Evolutionary conservation across 129 eudicot species (phyloP).

Genomic region (Ambrosia trifida): DNA sequence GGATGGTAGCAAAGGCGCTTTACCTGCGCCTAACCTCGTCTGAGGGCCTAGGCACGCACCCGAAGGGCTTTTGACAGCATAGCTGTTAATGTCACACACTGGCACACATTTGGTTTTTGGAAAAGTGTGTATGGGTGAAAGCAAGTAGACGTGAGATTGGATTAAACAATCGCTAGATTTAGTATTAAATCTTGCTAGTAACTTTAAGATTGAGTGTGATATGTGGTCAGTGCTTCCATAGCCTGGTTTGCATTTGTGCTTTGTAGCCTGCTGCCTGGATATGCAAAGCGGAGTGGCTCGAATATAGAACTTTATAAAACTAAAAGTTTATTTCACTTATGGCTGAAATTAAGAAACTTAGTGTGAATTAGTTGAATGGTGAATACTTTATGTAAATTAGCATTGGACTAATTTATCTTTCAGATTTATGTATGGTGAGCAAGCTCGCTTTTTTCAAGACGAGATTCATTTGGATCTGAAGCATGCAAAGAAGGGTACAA

Average conservation of each 20-base stretch:
- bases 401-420: slow-evolving; percentile 9
- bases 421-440: slow-evolving; percentile 90
- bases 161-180: background rate
- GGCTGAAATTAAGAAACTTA: too few species aligned
- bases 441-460: slow-evolving; percentile 92
- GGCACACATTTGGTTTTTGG: background rate
- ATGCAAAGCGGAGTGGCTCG: background rate
- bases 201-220: background rate
- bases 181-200: background rate
- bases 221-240: background rate
- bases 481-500: slow-evolving; percentile 87
- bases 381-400: background rate
- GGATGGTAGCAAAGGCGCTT: too few species aligned
- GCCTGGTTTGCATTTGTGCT: background rate
- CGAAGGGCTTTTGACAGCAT: too few species aligned
- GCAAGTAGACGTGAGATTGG: background rate
- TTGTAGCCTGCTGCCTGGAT: background rate
- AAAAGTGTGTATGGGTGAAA: background rate
- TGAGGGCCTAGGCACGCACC: too few species aligned
- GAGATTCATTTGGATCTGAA: slow-evolving; percentile 85
- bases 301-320: background rate
- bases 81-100: too few species aligned
- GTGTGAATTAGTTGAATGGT: background rate
- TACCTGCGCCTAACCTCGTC: too few species aligned
- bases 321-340: background rate